Evolutionary conservation across 805 yeast species (phyloP).

Genomic region (Candida alai): DNA sequence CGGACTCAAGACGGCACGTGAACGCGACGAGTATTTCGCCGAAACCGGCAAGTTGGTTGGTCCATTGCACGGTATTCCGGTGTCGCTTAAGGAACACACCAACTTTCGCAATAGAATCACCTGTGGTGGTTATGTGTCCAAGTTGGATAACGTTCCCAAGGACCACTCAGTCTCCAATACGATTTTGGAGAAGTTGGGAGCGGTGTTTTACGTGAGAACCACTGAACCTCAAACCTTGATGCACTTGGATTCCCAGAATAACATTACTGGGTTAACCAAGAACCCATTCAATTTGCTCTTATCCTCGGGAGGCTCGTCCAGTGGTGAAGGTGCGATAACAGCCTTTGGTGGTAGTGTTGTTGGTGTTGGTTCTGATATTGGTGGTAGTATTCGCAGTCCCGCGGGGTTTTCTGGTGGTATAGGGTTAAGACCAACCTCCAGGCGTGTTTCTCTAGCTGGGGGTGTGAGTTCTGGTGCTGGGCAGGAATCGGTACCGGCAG

Average conservation of each 20-base stretch:
- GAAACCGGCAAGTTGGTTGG: constrained; percentile 50
- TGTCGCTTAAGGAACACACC: constrained; percentile 55
- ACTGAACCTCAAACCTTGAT: constrained; percentile 43
- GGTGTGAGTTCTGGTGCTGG: constrained; percentile 57
- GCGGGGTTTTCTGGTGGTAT: constrained; percentile 40
- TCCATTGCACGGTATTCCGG: constrained; percentile 65
- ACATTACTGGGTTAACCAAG: constrained; percentile 33
- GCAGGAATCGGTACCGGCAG: constrained; percentile 62
- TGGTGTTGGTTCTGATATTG: constrained; percentile 43
- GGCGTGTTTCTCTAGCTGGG: constrained; percentile 34
- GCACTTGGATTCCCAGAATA: constrained; percentile 42
- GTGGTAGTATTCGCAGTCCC: constrained; percentile 43
- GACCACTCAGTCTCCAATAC: constrained; percentile 28
- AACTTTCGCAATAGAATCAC: constrained; percentile 29
- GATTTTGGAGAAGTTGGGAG: constrained; percentile 37
- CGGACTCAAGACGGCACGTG: constrained; percentile 54
- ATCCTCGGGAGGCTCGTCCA: constrained; percentile 42
- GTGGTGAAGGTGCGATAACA: constrained; percentile 43
- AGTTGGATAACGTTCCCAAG: constrained; percentile 25
- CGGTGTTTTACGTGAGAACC: constrained; percentile 43
- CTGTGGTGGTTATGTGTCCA: constrained; percentile 39
- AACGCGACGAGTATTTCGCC: constrained; percentile 48
- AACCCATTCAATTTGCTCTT: constrained; percentile 37
- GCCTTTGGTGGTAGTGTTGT: constrained; percentile 38
- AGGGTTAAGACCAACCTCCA: constrained; percentile 41